Base-by-base conservation (phyloP, 306 rosid genomes). In the Cicer chorassanicum region DNA sequence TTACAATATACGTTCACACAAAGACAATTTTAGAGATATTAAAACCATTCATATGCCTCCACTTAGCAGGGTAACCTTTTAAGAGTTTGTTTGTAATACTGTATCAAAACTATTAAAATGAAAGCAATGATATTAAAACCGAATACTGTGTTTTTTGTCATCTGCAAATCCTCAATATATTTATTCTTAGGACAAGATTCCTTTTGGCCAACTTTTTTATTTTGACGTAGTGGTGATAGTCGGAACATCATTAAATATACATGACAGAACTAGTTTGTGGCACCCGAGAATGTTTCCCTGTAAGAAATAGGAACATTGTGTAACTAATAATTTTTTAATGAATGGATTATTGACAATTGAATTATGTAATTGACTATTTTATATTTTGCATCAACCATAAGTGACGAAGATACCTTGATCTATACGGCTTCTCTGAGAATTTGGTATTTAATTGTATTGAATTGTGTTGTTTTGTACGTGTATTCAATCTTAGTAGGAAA, bases 201-300 rank as follows among this genome's bases (percentile, higher is more conserved):
- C 43, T 56, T 40, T 24, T 11, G 48, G 65, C 15, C 19, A 42
- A 8, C 9, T 51, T 72, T 72, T 72, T 63, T 39, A 18, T 41
- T 53, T 64, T 18, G 77, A 65, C n/a, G 14, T 12, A 19, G 45
- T 64, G 61, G 61, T 63, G 53, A 43, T 51, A 24, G 77, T 54
- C 64, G 49, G 68, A 54, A 51, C 41, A 12, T 24, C 12, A 34
- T 46, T 70, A 41, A 45, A 40, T 51, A 40, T 75, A 57, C 43
- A 39, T 51, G 24, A 45, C 62, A 65, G 7, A 65, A 1, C 42
- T 55, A 54, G 53, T 67, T 43, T 24, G 50, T 36, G 48, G 15
- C 60, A 43, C 24, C 44, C 8, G 43, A 70, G 75, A 45, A 29
- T 29, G 41, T 55, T 41, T 53, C 18, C 44, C 18, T 13, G 50